Base-by-base conservation (phyloP, 768 basidiomycete species). In the Porpolomopsis calyptriformis region DNA sequence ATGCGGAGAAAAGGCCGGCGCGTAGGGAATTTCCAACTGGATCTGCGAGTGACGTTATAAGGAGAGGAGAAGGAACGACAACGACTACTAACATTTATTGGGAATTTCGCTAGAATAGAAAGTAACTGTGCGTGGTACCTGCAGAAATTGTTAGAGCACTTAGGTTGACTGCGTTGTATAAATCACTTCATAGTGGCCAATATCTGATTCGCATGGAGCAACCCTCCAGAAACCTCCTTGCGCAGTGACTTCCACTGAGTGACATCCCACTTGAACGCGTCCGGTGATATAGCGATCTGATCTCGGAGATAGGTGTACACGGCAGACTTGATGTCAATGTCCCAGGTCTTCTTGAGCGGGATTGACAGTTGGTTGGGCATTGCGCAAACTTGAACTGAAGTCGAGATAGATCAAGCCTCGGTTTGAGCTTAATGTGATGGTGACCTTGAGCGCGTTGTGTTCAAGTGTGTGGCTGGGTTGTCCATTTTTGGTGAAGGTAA, bases 41-140 rank as follows among this genome's bases (percentile, higher is more conserved):
- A 90, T 85, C 85, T 86, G 50, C 18, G 34, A 27, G 25, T 24
- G 14, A 24, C 11, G 31, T 34, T 48, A 9, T n/a, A 43, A 34
- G 25, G 4, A 19, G 23, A 38, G 40, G 42, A 18, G 35, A 47
- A 48, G 19, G 14, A 39, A 9, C 25, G n/a, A 23, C 35, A 23
- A 1, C 22, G 25, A 9, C 26, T 25, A 31, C 44, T 37, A 20
- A 80, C 93, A 62, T 94, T 80, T 5, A 73, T 64, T 2, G 94
- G 93, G 5, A 98, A 67, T 59, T 97, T 97, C 10, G 82, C 79
- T 50, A 87, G 63, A 25, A 92, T 75, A 50, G 84, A 91, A 0
- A 80, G 69, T 29, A 97, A 77, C 58, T 94, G 93, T 3, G 90
- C 86, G 53, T 96, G 86, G 59, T 98, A 98, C 37, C 94, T 97